phyloP scores from a whole-genome alignment of 441 rosid genomes.

The Adansonia grandidieri region DNA sequence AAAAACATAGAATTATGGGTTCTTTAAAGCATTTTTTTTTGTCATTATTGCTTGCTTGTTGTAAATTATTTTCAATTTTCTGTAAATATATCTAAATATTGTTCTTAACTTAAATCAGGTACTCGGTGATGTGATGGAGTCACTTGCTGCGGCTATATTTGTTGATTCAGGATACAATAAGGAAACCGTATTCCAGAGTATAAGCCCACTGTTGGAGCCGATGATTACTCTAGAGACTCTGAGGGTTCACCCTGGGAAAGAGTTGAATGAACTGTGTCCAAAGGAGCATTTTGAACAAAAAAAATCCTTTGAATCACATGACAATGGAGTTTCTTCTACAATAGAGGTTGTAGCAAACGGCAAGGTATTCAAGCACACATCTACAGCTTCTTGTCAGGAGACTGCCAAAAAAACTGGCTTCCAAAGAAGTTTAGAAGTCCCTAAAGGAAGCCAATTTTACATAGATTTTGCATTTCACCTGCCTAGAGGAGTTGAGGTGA shows the following conservation, averaged over 20 bases:
- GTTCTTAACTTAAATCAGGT: constrained; percentile 47
- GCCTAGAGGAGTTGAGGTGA: background rate
- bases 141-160: constrained; percentile 84
- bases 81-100: background rate
- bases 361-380: constrained; percentile 36
- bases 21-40: background rate
- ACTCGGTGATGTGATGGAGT: constrained; percentile 89
- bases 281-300: constrained; percentile 41
- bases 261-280: constrained; percentile 61
- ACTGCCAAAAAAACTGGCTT: constrained; percentile 64
- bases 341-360: constrained; percentile 65
- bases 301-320: constrained; percentile 21
- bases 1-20: background rate
- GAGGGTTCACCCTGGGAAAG: constrained; percentile 64
- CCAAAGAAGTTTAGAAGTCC: constrained; percentile 52
- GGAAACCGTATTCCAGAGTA: constrained; percentile 58
- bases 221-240: constrained; percentile 69
- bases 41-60: background rate
- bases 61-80: constrained; percentile 2
- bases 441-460: constrained; percentile 40
- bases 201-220: constrained; percentile 75
- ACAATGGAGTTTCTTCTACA: constrained; percentile 40
- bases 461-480: constrained; percentile 10
- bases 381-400: constrained; percentile 48
- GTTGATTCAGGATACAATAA: constrained; percentile 79